Evolutionary conservation across 768 basidiomycete species (phyloP).

Genomic region (Nevesoporus exiguus): DNA sequence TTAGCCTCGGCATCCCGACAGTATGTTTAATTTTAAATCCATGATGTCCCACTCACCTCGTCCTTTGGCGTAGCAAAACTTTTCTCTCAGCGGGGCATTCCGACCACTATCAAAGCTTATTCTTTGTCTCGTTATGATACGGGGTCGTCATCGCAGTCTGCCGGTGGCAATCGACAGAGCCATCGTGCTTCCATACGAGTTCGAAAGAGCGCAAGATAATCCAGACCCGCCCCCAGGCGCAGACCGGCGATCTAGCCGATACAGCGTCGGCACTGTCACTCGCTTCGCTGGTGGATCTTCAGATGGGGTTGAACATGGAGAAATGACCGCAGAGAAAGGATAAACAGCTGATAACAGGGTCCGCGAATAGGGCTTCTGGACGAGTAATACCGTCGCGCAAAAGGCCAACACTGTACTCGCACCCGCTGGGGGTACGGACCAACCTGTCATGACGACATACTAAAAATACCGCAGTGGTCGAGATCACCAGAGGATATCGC

Average conservation of each 20-base stretch:
- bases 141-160: conserved; percentile 86
- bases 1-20: conserved; percentile 82
- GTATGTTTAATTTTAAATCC: conserved; percentile 40
- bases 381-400: too few relatives aligned
- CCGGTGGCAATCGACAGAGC: conserved; percentile 89
- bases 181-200: conserved; percentile 73
- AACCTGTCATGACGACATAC: too few relatives aligned
- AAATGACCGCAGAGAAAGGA: not conserved
- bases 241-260: conserved; percentile 10
- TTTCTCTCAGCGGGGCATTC: conserved; percentile 77
- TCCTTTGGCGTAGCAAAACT: conserved; percentile 55
- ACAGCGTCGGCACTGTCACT: not conserved
- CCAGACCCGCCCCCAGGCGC: not conserved
- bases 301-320: not conserved
- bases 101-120: conserved; percentile 83
- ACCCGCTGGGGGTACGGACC: too few relatives aligned
- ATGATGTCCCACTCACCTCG: not conserved
- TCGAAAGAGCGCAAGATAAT: conserved; percentile 32
- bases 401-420: too few relatives aligned
- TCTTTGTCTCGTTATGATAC: conserved; percentile 85
- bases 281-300: not conserved
- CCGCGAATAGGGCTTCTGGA: not conserved
- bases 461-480: too few relatives aligned
- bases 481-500: too few relatives aligned
- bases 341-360: not conserved